phyloP scores from a whole-genome alignment of 192 early-diverging fungal species.

The Umbelopsis ramanniana region DNA sequence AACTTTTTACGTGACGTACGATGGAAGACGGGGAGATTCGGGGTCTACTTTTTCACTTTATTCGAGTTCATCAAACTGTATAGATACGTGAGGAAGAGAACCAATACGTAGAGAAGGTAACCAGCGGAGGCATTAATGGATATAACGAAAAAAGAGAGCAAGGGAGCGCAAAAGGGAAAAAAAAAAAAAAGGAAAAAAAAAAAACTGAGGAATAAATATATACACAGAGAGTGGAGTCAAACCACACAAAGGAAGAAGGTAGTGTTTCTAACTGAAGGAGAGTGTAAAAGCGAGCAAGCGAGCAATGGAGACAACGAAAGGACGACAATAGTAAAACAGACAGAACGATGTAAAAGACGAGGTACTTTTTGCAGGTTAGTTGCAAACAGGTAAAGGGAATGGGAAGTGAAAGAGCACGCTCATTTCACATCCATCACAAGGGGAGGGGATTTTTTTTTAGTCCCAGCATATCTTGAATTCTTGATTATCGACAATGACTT shows the following conservation, averaged over 20 bases:
- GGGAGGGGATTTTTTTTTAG: neutral
- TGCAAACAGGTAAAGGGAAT: neutral
- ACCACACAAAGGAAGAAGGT: neutral
- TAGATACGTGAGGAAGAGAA: neutral
- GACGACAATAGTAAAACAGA: neutral
- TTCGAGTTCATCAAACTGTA: too few relatives aligned
- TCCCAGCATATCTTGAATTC: constrained; percentile 34
- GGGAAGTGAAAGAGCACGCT: neutral
- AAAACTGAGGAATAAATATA: neutral
- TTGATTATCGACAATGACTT: constrained; percentile 36
- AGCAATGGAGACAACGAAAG: too few relatives aligned
- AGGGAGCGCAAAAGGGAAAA: neutral
- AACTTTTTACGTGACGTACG: too few relatives aligned
- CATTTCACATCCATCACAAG: neutral
- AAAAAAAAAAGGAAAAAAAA: neutral
- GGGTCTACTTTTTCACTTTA: too few relatives aligned
- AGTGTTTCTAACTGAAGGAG: too few relatives aligned
- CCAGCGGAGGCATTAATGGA: neutral
- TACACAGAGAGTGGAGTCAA: neutral
- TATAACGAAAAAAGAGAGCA: neutral
- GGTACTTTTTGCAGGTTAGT: neutral
- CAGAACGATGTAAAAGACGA: neutral
- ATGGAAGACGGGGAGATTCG: too few relatives aligned
- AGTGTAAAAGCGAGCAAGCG: too few relatives aligned
- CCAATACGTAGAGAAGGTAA: neutral